Conservation (phyloP, 352 stramenopile genomes). For the Phytophthora hibernalis region DNA sequence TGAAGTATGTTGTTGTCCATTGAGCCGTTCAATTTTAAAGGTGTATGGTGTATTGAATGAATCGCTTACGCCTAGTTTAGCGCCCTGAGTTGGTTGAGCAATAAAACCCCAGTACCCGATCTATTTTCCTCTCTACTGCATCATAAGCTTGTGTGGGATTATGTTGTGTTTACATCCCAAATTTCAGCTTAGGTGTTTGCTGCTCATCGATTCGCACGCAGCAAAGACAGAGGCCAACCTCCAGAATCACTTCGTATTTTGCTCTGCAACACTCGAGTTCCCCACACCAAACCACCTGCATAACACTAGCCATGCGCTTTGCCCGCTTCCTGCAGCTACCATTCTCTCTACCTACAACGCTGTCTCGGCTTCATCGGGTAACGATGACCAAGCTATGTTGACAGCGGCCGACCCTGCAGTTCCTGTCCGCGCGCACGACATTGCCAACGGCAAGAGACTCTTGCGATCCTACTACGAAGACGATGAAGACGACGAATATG, state of each 20-base stretch:
- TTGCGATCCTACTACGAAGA: not conserved
- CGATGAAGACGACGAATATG: not conserved
- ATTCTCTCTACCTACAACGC: not conserved
- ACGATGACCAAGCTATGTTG: not conserved
- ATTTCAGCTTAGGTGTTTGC: too few relatives aligned
- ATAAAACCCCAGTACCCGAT: too few relatives aligned
- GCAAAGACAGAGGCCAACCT: not conserved
- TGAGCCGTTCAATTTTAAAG: too few relatives aligned
- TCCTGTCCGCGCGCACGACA: not conserved
- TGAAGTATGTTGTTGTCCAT: too few relatives aligned
- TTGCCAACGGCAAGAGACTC: not conserved
- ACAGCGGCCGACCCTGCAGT: not conserved
- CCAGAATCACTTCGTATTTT: not conserved
- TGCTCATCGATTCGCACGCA: too few relatives aligned
- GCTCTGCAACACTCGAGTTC: not conserved
- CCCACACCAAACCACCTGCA: not conserved
- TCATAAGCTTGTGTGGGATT: too few relatives aligned
- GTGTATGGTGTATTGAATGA: too few relatives aligned
- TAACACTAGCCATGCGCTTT: slow-evolving; percentile 8
- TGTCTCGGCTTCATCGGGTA: not conserved
- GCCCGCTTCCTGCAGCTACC: not conserved
- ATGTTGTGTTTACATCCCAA: too few relatives aligned
- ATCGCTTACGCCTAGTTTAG: too few relatives aligned
- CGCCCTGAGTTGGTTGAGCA: too few relatives aligned
- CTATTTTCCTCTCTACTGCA: too few relatives aligned